Evolutionary conservation across 106 monocot species (phyloP).

Genomic region (Alisma plantagoaquatica): DNA sequence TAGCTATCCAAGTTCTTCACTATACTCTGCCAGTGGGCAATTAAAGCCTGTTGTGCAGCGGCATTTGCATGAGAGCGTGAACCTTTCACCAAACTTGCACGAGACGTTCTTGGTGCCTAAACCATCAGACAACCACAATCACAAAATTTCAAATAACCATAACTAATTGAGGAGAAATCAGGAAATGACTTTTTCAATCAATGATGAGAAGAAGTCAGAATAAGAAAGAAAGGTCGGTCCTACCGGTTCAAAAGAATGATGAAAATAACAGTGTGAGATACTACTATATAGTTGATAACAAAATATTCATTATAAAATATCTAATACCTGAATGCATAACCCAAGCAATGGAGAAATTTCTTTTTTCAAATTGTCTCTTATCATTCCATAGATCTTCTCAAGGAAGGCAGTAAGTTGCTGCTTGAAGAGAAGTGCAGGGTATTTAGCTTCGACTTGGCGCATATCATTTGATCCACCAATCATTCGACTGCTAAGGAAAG

Average conservation of each 20-base stretch:
- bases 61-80: slow-evolving; percentile 52
- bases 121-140: too few relatives aligned
- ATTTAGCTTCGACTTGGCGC: slow-evolving; percentile 82
- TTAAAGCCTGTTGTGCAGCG: slow-evolving; percentile 50
- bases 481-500: slow-evolving; percentile 44
- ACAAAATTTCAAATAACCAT: too few relatives aligned
- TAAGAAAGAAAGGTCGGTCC: too few relatives aligned
- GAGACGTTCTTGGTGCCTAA: slow-evolving; percentile 61
- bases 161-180: too few relatives aligned
- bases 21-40: slow-evolving; percentile 86
- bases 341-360: slow-evolving; percentile 81
- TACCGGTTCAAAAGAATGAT: too few relatives aligned
- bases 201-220: too few relatives aligned
- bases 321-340: slow-evolving; percentile 69
- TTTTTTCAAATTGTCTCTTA: slow-evolving; percentile 84
- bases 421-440: slow-evolving; percentile 78
- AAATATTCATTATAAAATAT: background rate
- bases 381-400: slow-evolving; percentile 84
- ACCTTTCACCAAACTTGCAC: slow-evolving; percentile 58
- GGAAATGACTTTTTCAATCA: too few relatives aligned
- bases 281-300: too few relatives aligned
- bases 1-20: slow-evolving; percentile 59
- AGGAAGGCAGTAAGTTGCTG: slow-evolving; percentile 75
- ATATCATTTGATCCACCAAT: slow-evolving; percentile 38
- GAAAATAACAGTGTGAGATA: too few relatives aligned